Evolutionary conservation across 352 stramenopile species (phyloP), one percentile per base, ranked within the genome.

Genomic region (Globisporangium nodosum): DNA sequence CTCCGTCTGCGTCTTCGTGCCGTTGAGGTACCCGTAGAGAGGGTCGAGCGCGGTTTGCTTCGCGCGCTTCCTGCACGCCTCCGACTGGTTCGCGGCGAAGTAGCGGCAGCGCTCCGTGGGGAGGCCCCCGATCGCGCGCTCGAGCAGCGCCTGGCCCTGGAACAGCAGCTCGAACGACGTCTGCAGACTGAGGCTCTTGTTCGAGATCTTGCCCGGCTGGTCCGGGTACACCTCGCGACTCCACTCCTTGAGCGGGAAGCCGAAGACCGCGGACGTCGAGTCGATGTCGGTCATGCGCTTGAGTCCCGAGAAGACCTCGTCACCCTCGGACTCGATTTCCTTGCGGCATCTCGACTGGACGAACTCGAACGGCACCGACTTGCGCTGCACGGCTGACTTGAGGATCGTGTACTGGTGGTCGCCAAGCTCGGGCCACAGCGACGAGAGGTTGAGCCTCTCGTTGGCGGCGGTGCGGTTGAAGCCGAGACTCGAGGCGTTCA

Each of bases 241-340:
- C 65, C 65, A 71, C 31, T 68, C 61, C 39, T 66, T 71, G 40
- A 66, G 21, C 16, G 65, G 62, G 39, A 71, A 66, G 27, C 62
- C 65, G 12, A 67, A 65, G 11, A 68, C 31, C 18, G 61, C 53
- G 30, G 51, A 54, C 5, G 65, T 69, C 43, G 65, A 65, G 56
- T 65, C 65, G 31, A 71, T 58, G 24, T 58, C 56, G 2, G 48
- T 18, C n/a, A 71, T 49, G 7, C 62, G 56, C 52, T 49, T 46
- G 5, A 69, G 18, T 2, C 27, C 53, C 18, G 43, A 39, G 5
- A 43, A 3, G 2, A 30, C 11, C 7, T 45, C 11, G 7, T 40
- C 30, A 13, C 21, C 30, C 4, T 20, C 4, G 3, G 12, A 6
- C 6, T 15, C 35, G 33, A 53, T 16, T 16, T 56, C 31, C 4